Percentiles rank a stretch among this genome's conserved stretches.
phyloP scores from a whole-genome alignment of 768 basidiomycete genomes.

The Agrocybe praecox region DNA sequence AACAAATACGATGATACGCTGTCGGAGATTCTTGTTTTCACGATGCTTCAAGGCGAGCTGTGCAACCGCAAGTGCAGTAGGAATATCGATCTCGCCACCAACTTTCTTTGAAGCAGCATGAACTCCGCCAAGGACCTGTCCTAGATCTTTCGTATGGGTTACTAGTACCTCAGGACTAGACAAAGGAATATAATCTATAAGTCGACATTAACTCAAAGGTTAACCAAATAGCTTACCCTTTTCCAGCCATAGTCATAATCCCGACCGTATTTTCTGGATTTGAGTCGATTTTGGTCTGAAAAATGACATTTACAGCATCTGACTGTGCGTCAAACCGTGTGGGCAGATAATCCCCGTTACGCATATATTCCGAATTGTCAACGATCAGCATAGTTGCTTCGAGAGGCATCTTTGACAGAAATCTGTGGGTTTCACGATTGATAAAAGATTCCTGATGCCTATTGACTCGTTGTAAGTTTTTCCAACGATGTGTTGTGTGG shows the following conservation, averaged over 20 bases:
- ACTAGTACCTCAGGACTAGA: slow-evolving; percentile 92
- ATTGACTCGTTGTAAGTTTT: background rate
- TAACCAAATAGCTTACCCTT: slow-evolving; percentile 61
- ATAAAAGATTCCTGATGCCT: background rate
- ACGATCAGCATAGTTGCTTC: slow-evolving; percentile 98
- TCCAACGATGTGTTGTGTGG: background rate
- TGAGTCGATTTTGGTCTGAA: slow-evolving; percentile 90
- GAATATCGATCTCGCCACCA: slow-evolving; percentile 82
- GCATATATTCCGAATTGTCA: slow-evolving; percentile 98
- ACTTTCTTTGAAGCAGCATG: slow-evolving; percentile 73
- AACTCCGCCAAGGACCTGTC: slow-evolving; percentile 83
- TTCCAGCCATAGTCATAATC: slow-evolving; percentile 97
- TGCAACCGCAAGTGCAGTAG: slow-evolving; percentile 90
- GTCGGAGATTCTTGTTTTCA: slow-evolving; percentile 97
- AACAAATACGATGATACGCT: slow-evolving; percentile 93
- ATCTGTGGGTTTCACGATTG: background rate
- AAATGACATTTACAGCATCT: slow-evolving; percentile 88
- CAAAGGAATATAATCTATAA: slow-evolving; percentile 1
- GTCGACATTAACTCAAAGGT: background rate
- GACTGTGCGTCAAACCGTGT: slow-evolving; percentile 89
- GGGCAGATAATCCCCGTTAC: slow-evolving; percentile 90
- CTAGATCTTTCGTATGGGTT: slow-evolving; percentile 93
- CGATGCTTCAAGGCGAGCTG: slow-evolving; percentile 97
- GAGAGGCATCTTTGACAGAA: slow-evolving; percentile 73
- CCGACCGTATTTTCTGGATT: slow-evolving; percentile 99